Percentiles rank a stretch among this genome's conserved stretches.
These are phyloP conservation scores for Coniella vitis DNA, from an alignment of 2,329 filamentous ascomycete species.

Conservation along the genomic window DNA sequence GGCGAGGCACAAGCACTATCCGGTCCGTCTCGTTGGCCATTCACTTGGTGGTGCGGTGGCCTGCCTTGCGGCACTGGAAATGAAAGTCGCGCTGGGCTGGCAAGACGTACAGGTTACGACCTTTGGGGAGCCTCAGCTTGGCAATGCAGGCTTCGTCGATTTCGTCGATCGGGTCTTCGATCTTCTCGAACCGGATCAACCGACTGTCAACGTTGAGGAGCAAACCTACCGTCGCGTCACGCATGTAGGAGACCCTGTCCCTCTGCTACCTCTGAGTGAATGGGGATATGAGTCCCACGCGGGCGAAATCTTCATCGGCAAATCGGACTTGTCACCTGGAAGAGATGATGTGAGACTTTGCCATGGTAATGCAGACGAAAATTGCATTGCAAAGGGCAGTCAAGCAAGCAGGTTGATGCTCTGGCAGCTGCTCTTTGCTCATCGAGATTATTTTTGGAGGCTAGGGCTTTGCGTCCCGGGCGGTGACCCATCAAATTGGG, in stretches of 20 bases:
- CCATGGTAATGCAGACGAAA: conserved; percentile 60
- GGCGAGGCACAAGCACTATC: conserved; percentile 59
- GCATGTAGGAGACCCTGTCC: conserved; percentile 80
- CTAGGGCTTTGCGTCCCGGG: conserved; percentile 83
- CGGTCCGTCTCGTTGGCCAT: conserved; percentile 77
- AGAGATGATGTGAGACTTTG: conserved; percentile 66
- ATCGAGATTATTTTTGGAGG: conserved; percentile 95
- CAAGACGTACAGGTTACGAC: conserved; percentile 72
- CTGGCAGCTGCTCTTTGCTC: conserved; percentile 91
- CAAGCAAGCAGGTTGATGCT: conserved; percentile 54
- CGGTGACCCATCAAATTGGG: conserved; percentile 65
- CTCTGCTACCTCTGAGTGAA: conserved; percentile 74
- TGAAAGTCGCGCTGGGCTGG: conserved; percentile 67
- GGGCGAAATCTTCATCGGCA: conserved; percentile 81
- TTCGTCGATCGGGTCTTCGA: conserved; percentile 50
- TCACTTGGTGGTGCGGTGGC: conserved; percentile 90
- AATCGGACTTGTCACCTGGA: conserved; percentile 60
- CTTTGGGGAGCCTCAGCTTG: conserved; percentile 77
- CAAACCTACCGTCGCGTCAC: conserved; percentile 69
- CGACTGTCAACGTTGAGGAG: conserved; percentile 23
- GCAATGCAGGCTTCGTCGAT: conserved; percentile 48
- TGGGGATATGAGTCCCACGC: conserved; percentile 84
- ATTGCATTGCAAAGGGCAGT: conserved; percentile 57
- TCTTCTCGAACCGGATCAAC: conserved; percentile 25
- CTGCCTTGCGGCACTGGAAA: conserved; percentile 76